Percentiles rank a stretch among this genome's conserved stretches.
Evolutionary conservation across 441 rosid genomes (phyloP).

Genomic region (Hypseocharis bilobata): DNA sequence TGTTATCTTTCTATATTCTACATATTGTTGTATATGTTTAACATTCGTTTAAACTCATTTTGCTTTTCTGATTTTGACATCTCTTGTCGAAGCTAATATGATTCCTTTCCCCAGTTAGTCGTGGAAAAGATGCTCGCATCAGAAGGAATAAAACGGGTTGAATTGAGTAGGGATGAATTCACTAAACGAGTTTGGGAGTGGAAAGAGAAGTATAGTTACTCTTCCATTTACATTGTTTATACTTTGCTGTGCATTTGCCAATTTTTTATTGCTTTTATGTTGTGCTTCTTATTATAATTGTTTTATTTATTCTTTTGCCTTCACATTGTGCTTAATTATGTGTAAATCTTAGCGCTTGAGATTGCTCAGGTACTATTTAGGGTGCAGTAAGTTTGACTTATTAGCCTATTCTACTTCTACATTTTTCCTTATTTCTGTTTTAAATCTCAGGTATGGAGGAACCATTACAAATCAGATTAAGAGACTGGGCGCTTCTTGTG

Average conservation of each 20-base stretch:
- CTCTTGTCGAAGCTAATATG: conserved; percentile 21
- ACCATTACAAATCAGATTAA: conserved; percentile 85
- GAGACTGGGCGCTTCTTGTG: conserved; percentile 97
- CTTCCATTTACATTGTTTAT: conserved; percentile 13
- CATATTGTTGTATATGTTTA: background rate
- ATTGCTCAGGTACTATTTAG: background rate
- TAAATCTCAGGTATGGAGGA: conserved; percentile 71
- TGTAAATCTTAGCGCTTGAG: background rate
- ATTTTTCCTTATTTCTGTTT: background rate
- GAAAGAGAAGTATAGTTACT: conserved; percentile 72
- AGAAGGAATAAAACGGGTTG: conserved; percentile 78
- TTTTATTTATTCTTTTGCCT: background rate
- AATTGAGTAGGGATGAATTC: conserved; percentile 81
- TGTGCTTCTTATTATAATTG: background rate
- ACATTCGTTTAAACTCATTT: background rate
- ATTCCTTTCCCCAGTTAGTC: conserved; percentile 54
- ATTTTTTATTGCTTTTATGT: no score
- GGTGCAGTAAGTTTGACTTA: background rate
- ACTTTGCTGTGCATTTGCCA: background rate
- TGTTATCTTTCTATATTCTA: background rate
- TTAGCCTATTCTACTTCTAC: background rate
- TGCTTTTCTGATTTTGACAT: background rate
- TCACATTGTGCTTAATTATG: background rate
- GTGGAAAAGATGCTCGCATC: conserved; percentile 91
- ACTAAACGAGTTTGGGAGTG: conserved; percentile 90